These are phyloP conservation scores for Trametes sp. DNA, from an alignment of 1,284 basidiomycete genomes.

Conservation along the genomic window DNA sequence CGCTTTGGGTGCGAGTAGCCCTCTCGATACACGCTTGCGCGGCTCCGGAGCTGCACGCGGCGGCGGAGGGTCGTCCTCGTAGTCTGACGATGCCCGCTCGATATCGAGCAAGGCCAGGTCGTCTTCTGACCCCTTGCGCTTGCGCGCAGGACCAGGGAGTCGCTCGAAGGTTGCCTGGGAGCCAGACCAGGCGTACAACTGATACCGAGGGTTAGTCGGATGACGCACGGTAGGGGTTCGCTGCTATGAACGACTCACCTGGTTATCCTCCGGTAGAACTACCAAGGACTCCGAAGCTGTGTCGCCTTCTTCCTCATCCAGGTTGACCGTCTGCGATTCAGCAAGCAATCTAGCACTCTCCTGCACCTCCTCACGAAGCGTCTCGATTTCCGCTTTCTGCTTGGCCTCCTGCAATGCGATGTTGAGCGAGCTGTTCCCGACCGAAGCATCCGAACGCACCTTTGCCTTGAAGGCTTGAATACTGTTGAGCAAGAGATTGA, in stretches of 20 bases:
- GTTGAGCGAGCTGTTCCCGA: neutral
- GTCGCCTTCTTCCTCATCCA: neutral
- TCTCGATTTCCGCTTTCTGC: constrained; percentile 30
- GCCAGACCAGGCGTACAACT: neutral
- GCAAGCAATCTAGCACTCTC: constrained; percentile 11
- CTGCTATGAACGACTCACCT: neutral
- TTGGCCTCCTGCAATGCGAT: constrained; percentile 27
- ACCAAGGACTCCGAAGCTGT: too few relatives aligned
- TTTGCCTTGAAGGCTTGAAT: constrained; percentile 21
- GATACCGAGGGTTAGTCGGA: too few relatives aligned
- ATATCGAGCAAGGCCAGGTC: constrained; percentile 6
- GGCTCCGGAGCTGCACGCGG: neutral
- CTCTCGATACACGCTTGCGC: neutral
- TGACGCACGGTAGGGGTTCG: neutral
- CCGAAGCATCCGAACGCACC: constrained; percentile 2
- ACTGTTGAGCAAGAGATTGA: constrained; percentile 7
- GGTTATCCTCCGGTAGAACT: neutral
- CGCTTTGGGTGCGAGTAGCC: neutral
- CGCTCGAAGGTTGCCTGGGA: constrained; percentile 5
- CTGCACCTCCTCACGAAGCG: constrained; percentile 17
- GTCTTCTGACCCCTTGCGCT: constrained; percentile 18
- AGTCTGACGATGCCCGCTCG: neutral
- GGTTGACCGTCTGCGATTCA: neutral
- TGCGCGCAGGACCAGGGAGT: constrained; percentile 1
- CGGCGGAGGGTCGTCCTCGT: neutral